phyloP scores from a whole-genome alignment of 805 yeast genomes.

The Metschnikowia kofuensis region DNA sequence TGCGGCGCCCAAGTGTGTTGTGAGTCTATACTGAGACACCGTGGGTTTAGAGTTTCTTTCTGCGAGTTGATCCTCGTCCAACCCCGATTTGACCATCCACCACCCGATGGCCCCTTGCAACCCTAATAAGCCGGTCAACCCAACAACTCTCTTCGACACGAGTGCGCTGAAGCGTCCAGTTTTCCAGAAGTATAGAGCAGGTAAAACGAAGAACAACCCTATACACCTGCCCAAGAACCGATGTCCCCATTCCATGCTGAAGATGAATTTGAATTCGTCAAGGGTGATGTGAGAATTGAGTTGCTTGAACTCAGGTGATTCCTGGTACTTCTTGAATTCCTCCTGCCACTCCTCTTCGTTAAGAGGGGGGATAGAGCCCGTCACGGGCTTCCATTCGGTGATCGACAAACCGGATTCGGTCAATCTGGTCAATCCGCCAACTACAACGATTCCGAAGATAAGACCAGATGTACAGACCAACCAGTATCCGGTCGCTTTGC shows the following conservation, averaged over 20 bases:
- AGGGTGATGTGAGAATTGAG: constrained; percentile 84
- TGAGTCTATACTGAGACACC: constrained; percentile 90
- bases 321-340: constrained; percentile 77
- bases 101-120: constrained; percentile 96
- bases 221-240: constrained; percentile 88
- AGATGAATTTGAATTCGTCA: constrained; percentile 93
- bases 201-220: constrained; percentile 78
- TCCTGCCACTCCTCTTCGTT: constrained; percentile 77
- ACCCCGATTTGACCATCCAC: constrained; percentile 99
- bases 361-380: constrained; percentile 91
- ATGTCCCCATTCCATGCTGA: constrained; percentile 97
- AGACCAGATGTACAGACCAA: constrained; percentile 81
- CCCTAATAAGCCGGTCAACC: constrained; percentile 76
- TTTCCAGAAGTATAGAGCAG: constrained; percentile 78
- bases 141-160: constrained; percentile 50
- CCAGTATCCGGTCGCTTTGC: constrained; percentile 72
- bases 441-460: constrained; percentile 92
- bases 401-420: constrained; percentile 95
- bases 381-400: constrained; percentile 98
- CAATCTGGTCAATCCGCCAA: constrained; percentile 92
- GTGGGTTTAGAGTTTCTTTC: constrained; percentile 93
- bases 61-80: constrained; percentile 72
- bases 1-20: constrained; percentile 93
- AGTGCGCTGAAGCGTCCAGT: constrained; percentile 68
- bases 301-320: constrained; percentile 87